Evolutionary conservation across 2,329 filamentous ascomycete genomes (phyloP), one percentile per base, ranked within the genome.

Genomic region (Alternaria arbusti): DNA sequence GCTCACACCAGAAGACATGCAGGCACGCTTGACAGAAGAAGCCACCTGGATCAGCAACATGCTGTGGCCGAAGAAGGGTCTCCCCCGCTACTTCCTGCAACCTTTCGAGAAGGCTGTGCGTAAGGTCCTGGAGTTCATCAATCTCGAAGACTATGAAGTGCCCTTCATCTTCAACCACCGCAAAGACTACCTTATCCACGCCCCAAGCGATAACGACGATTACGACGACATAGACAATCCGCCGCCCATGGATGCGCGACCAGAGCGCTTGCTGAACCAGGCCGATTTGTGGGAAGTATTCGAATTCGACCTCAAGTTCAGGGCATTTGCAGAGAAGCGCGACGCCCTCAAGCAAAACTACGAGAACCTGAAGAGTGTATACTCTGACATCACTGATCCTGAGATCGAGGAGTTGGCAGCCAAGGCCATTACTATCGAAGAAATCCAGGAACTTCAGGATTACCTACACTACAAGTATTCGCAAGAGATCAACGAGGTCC

Each of bases 161-260:
- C 95, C 96, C 0, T 99, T 97, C 79, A 96, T 99, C 71, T 97
- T 97, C 80, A 95, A 97, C 79, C 96, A 99, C 76, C 93, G 96
- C 65, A 97, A 97, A 80, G 96, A 99, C 79, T 99, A 98, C 76
- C 87, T 99, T 46, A 96, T 99, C 60, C 93, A 98, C 74, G 90
- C 90, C 69, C 94, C 92, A 75, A 82, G 86, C n/a, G 83, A 86
- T 43, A 82, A 86, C 12, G 83, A 86, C 26, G 86, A 87, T 7
- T 89, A 83, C 78, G 89, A 76, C 80, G 84, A 88, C 66, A 85
- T 86, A 15, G 86, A 90, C 61, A 90, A 95, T 68, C 89, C 87
- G 2, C 89, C 90, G 2, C 89, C 93, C 62, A 92, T 90, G 74
- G 89, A 90, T 60, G 88, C 95, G 61, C 84, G 84, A 63, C 94